A percentile compares a stretch with the other conserved stretches of the same genome.
Evolutionary conservation across 2,329 filamentous ascomycete species (phyloP).

Genomic region (Colletotrichum cordylinicola): DNA sequence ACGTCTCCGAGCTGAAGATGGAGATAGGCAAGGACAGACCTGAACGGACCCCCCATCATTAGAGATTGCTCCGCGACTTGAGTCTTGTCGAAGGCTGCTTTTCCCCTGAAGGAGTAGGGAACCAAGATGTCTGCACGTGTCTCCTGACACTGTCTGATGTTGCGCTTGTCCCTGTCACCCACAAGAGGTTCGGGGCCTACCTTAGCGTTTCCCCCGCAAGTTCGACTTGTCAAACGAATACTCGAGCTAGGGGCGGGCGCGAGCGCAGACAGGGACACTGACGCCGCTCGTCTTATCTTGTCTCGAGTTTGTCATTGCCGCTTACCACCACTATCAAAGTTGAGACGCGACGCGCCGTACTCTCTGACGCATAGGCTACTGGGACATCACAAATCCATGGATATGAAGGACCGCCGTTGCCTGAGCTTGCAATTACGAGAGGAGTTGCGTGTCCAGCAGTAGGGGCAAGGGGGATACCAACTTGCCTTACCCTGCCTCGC

Average conservation of each 20-base stretch:
- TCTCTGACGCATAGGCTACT: not conserved
- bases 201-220: slow-evolving; percentile 23
- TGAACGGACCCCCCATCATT: not conserved
- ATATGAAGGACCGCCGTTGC: not conserved
- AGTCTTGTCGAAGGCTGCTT: not conserved
- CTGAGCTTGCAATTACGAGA: not conserved
- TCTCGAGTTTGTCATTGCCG: slow-evolving; percentile 1
- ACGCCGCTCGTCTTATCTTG: not conserved
- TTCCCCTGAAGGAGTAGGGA: not conserved
- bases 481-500: not conserved
- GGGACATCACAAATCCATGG: not conserved
- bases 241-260: slow-evolving; percentile 4
- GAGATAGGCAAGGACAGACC: not conserved
- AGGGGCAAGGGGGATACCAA: not conserved
- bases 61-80: not conserved
- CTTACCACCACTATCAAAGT: not conserved
- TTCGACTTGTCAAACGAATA: slow-evolving; percentile 20
- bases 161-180: slow-evolving; percentile 19
- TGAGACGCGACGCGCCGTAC: not conserved
- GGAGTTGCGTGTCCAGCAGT: not conserved
- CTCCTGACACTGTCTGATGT: slow-evolving; percentile 14
- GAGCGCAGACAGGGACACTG: not conserved
- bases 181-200: not conserved
- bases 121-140: slow-evolving; percentile 1
- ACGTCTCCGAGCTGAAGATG: not conserved